Evolutionary conservation across 2,329 filamentous ascomycete genomes (phyloP), one percentile per base, ranked within the genome.

Genomic region (Talaromyces marneffei): DNA sequence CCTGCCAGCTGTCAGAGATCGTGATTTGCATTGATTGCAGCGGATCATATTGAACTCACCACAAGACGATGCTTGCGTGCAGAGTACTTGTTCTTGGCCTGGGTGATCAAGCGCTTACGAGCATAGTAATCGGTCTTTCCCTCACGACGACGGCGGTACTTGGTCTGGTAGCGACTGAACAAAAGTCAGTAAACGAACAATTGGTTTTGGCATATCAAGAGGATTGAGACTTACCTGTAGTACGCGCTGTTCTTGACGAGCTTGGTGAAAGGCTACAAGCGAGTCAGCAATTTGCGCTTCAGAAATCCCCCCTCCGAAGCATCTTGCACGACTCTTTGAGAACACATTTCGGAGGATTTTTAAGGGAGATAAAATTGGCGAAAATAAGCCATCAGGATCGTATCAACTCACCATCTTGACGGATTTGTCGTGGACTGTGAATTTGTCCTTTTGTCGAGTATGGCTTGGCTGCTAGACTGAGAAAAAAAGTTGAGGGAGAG

Each of bases 261-360:
- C 87, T 97, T 97, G 86, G 90, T 87, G 89, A 92, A 93, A 81
- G 85, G 78, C 92, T 96, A 71, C 70, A 70, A 66, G 77, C 87
- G 90, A 96, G 91, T 97, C 92, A 97, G 93, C 93, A 97, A 96
- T 96, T 96, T 87, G 87, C 92, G 92, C 92, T 97, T 97, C 92
- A 97, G 92, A 82, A 69, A 73, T 78, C 79, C 56, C 80, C 80
- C 65, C 69, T 90, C 90, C 92, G 93, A 97, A 97, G 92, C 92
- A 96, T 91, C 91, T 97, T 97, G 93, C 91, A 85, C 83, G 90
- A 94, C 89, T 89, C 88, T n/a, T n/a, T 73, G 61, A 60, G 62
- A 64, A 59, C 53, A 62, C 59, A 64, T 57, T 31, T 48, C 55
- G 53, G 59, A 62, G 62, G 61, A 62, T 60, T 56, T 48, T 59